Evolutionary conservation across 1,284 basidiomycete genomes (phyloP), one percentile per base, ranked within the genome.

Genomic region (Tylopilus sp.): DNA sequence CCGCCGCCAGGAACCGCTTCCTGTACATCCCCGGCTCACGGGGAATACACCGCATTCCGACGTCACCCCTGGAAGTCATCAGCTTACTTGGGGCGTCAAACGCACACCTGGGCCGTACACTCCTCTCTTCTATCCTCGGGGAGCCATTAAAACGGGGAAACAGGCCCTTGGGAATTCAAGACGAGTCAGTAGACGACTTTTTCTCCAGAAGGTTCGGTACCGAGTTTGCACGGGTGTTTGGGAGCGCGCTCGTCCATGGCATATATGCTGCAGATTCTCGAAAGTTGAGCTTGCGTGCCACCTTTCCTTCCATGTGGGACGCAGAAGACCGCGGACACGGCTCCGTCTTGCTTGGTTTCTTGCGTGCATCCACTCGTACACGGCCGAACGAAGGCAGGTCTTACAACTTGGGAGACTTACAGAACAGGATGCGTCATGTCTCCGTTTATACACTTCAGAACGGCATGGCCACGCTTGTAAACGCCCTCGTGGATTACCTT

Each of bases 231-330:
- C 77, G 82, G 10, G 78, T 79, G 4, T 77, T 97, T 43, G 85
- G 89, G 3, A 91, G 87, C 48, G 89, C 94, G 0, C 74, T 97
- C 54, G 81, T 94, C 1, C 95, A 97, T 60, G 96, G 95, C 0
- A 89, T 99, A 52, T 97, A 97, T 64, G 93, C 92, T 1, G 83
- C 91, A 0, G 92, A 96, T 59, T 81, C 92, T 3, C 71, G 86
- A 1, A 60, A 72, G 30, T 70, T 98, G 9, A 93, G 91, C 54
- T 74, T 92, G 0, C 77, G 85, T 2, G 79, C 90, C 4, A 79
- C 91, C 1, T 90, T 97, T 61, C 85, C 89, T 0, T 72, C 74
- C 4, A 59, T 97, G 16, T 88, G 81, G 76, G 78, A 84, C 23
- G 73, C 82, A 0, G 87, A 92, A 64, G 75, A 81, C 44, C 62